Percentiles rank a stretch among this genome's conserved stretches.
These are phyloP conservation scores for Nigrospora oryzae DNA, from an alignment of 2,329 filamentous ascomycete species.

Conservation along the genomic window DNA sequence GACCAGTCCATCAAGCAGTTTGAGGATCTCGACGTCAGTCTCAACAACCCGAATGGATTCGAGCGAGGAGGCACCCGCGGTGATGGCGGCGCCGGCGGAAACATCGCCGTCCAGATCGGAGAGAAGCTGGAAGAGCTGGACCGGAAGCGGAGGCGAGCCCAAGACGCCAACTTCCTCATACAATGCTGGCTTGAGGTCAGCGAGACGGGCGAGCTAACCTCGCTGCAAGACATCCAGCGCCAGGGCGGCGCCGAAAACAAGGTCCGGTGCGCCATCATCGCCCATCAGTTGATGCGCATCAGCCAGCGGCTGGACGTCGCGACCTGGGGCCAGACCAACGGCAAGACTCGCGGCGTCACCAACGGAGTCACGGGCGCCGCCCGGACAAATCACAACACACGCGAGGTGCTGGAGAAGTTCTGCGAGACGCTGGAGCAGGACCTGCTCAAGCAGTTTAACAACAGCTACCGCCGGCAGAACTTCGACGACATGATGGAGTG, in stretches of 20 bases:
- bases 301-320: constrained; percentile 80
- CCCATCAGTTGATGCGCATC: constrained; percentile 86
- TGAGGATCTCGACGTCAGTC: constrained; percentile 75
- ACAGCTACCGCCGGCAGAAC: constrained; percentile 90
- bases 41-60: constrained; percentile 52
- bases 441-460: constrained; percentile 90
- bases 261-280: constrained; percentile 87
- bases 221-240: constrained; percentile 80
- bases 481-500: constrained; percentile 98
- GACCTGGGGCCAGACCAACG: constrained; percentile 60
- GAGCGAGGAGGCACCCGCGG: constrained; percentile 40
- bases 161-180: constrained; percentile 91
- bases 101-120: constrained; percentile 89
- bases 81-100: constrained; percentile 58
- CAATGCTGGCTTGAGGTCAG: constrained; percentile 96
- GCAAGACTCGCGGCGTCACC: constrained; percentile 37
- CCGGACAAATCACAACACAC: constrained; percentile 54
- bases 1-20: constrained; percentile 90
- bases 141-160: constrained; percentile 77
- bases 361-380: constrained; percentile 36
- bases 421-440: constrained; percentile 94
- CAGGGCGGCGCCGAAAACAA: constrained; percentile 85
- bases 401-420: constrained; percentile 93
- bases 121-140: constrained; percentile 91
- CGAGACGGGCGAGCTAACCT: constrained; percentile 76